A percentile compares a stretch with the other conserved stretches of the same genome.
Evolutionary conservation across 2,329 filamentous ascomycete species (phyloP).

Genomic region (Fusarium azukiicola): DNA sequence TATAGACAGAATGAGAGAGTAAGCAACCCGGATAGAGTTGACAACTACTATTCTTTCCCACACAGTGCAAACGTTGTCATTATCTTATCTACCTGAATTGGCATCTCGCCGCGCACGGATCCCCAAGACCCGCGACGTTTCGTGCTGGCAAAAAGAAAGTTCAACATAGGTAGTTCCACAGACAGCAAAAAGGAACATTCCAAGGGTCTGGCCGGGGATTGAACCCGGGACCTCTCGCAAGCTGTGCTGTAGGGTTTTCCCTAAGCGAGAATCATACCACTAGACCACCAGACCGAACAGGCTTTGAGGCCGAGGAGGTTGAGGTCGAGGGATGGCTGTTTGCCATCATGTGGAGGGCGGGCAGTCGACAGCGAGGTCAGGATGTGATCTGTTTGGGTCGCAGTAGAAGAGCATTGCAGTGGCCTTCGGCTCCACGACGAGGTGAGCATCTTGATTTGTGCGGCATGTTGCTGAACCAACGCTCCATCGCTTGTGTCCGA

Average conservation of each 20-base stretch:
- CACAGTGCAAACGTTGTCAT: background rate
- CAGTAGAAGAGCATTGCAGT: background rate
- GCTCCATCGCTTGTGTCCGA: too few species aligned
- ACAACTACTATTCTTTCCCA: background rate
- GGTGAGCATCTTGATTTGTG: too few species aligned
- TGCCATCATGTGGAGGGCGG: background rate
- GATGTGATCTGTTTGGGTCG: too few species aligned
- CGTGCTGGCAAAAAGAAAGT: conserved; percentile 4
- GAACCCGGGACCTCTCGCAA: conserved; percentile 71
- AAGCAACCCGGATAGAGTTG: background rate
- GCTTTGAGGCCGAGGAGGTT: background rate
- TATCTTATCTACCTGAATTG: conserved; percentile 7
- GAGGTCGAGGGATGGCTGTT: background rate
- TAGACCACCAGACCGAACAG: background rate
- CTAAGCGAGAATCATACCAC: conserved; percentile 20
- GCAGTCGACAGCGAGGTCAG: too few species aligned
- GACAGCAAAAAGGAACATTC: background rate
- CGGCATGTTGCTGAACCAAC: too few species aligned
- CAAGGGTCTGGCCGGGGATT: conserved; percentile 69
- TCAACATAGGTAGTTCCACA: background rate
- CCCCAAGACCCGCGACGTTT: background rate
- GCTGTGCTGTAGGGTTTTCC: conserved; percentile 27
- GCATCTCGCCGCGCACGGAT: background rate
- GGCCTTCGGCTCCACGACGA: background rate
- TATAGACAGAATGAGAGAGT: too few species aligned